phyloP scores from a whole-genome alignment of 2,329 filamentous ascomycete genomes.

The Penicillium fuscoglaucum region DNA sequence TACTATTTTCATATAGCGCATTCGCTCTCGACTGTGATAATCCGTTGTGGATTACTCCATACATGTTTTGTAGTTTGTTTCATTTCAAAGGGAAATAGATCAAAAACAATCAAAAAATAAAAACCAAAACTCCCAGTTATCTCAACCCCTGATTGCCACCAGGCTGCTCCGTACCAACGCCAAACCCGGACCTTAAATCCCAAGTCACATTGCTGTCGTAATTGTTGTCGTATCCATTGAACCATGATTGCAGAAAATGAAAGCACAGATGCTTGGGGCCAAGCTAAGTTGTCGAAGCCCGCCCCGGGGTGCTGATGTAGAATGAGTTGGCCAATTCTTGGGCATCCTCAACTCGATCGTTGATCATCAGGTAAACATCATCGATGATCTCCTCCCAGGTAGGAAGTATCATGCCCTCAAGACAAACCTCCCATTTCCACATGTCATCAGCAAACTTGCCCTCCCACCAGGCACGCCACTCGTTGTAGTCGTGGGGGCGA shows the following conservation, averaged over 20 bases:
- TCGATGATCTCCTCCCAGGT: slow-evolving; percentile 29
- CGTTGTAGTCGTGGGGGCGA: slow-evolving; percentile 15
- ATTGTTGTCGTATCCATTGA: background rate
- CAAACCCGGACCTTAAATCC: background rate
- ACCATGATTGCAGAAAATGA: too few relatives aligned
- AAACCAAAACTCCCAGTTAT: background rate
- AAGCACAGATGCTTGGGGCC: background rate
- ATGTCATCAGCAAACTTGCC: slow-evolving; percentile 26
- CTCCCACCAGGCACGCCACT: slow-evolving; percentile 30
- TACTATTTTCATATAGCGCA: background rate
- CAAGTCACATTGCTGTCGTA: background rate
- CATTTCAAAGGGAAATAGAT: background rate
- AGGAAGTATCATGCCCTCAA: slow-evolving; percentile 26
- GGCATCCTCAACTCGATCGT: slow-evolving; percentile 30
- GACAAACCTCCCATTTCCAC: slow-evolving; percentile 29
- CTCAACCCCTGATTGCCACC: background rate
- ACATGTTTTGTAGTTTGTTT: background rate
- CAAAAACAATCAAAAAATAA: background rate
- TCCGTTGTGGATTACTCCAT: background rate
- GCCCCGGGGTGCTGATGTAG: background rate
- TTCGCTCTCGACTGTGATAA: background rate
- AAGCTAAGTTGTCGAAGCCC: background rate
- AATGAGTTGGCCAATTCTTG: slow-evolving; percentile 14
- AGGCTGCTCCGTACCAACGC: background rate
- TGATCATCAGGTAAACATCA: slow-evolving; percentile 27